phyloP scores from a whole-genome alignment of 2,329 filamentous ascomycete species.

The Lachnellula hyalina region DNA sequence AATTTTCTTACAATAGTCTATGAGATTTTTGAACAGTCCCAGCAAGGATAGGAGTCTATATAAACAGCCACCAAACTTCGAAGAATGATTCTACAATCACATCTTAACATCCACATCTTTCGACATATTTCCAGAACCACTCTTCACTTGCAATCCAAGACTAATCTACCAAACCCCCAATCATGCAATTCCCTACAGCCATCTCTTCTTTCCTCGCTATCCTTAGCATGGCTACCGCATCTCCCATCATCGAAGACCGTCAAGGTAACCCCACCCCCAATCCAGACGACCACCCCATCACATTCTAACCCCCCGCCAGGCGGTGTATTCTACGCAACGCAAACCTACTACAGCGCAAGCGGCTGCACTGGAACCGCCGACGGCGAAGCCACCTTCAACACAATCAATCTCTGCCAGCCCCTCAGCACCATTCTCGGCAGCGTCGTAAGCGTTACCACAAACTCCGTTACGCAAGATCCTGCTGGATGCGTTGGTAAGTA shows the following conservation, averaged over 20 bases:
- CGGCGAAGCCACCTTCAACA: not conserved
- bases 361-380: conserved; percentile 1
- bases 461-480: not conserved
- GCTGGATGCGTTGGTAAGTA: not conserved
- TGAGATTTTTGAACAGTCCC: not conserved
- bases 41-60: not conserved
- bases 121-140: not conserved
- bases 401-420: conserved; percentile 1
- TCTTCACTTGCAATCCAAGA: not conserved
- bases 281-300: not conserved
- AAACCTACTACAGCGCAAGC: not conserved
- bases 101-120: not conserved
- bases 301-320: not conserved
- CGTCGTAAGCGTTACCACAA: not conserved
- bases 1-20: not conserved
- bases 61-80: not conserved
- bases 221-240: not conserved
- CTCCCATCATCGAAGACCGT: not conserved
- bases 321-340: not conserved
- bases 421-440: not conserved
- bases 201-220: not conserved
- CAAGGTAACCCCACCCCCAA: not conserved
- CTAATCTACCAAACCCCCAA: not conserved
- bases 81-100: not conserved
- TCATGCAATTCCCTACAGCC: not conserved